Conservation (phyloP, 768 basidiomycete species). For the Mycena floridula region DNA sequence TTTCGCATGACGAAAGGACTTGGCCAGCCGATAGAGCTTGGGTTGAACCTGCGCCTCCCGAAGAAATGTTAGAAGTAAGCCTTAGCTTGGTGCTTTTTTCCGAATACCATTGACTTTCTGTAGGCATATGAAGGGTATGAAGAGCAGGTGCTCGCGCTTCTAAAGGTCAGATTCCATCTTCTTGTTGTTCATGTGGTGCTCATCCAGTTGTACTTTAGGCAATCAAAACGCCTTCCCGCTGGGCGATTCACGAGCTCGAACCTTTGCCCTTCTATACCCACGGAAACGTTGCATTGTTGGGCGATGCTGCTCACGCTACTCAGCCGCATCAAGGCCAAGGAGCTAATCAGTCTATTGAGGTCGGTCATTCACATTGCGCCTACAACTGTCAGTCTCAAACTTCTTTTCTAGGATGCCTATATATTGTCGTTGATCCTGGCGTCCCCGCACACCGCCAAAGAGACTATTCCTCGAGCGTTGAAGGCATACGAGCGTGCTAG, state of each 20-base stretch:
- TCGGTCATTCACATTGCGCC: neutral
- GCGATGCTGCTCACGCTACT: slow-evolving; percentile 5
- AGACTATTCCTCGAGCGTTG: neutral
- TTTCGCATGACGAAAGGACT: neutral
- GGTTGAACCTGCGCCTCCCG: slow-evolving; percentile 8
- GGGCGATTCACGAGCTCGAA: slow-evolving; percentile 4
- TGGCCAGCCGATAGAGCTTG: neutral
- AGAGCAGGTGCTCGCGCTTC: slow-evolving; percentile 22
- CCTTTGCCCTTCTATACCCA: slow-evolving; percentile 6
- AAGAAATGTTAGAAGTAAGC: slow-evolving; percentile 22
- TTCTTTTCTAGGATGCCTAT: neutral
- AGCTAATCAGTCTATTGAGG: neutral
- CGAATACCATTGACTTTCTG: slow-evolving; percentile 22
- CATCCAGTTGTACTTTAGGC: no score
- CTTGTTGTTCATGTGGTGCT: no score
- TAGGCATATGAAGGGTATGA: slow-evolving; percentile 27
- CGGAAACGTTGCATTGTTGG: slow-evolving; percentile 4
- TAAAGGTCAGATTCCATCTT: slow-evolving; percentile 14
- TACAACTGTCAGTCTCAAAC: neutral
- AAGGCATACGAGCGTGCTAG: neutral
- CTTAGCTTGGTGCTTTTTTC: slow-evolving; percentile 27
- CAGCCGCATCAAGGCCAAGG: neutral
- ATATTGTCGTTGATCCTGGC: neutral
- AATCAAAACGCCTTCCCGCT: slow-evolving; percentile 3
- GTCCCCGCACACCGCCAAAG: neutral